Evolutionary conservation across 306 rosid species (phyloP).

Genomic region (barrel medic (Medicago truncatula)): MtrunA17r5.0-ANR NC_053043.1:22951001-22951500

Average conservation of each 20-base stretch:
- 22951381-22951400: background rate
- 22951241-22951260: background rate
- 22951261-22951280: too few species aligned
- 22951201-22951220: constrained; percentile 22
- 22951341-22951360: background rate
- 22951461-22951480: constrained; percentile 11
- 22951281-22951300: too few species aligned
- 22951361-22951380: constrained; percentile 1
- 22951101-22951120: constrained; percentile 20
- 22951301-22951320: too few species aligned
- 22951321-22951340: too few species aligned
- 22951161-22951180: constrained; percentile 7
- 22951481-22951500: background rate
- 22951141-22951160: background rate
- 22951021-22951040: constrained; percentile 35
- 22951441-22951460: constrained; percentile 13
- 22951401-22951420: background rate
- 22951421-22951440: background rate
- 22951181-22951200: constrained; percentile 10
- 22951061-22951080: constrained; percentile 26
- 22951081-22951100: constrained; percentile 6
- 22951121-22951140: constrained; percentile 25
- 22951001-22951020: constrained; percentile 83
- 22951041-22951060: constrained; percentile 11
- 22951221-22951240: constrained; percentile 9